A percentile compares a stretch with the other conserved stretches of the same genome.
phyloP scores from a whole-genome alignment of 1,284 basidiomycete species.

The Violaceomyces palustris region DNA sequence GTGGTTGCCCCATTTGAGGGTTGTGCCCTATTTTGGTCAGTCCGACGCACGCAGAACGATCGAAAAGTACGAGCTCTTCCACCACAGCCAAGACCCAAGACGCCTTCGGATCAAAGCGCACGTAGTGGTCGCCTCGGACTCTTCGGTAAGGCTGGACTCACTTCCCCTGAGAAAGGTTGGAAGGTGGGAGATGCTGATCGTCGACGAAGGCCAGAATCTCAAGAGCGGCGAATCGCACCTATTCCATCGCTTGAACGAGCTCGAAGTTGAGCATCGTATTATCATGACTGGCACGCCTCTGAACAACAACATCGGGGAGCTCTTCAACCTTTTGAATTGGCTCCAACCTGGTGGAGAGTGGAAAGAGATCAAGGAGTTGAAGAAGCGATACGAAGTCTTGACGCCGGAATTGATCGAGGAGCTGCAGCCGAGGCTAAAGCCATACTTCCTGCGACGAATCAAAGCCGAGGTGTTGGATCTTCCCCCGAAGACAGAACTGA shows the following conservation, averaged over 20 bases:
- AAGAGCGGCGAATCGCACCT: constrained; percentile 63
- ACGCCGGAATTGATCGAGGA: constrained; percentile 57
- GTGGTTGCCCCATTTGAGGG: constrained; percentile 72
- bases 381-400: constrained; percentile 31
- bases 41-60: constrained; percentile 66
- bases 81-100: no score
- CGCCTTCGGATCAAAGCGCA: constrained; percentile 33
- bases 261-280: constrained; percentile 74
- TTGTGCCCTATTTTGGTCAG: constrained; percentile 70
- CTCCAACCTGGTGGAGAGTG: constrained; percentile 27
- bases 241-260: constrained; percentile 75
- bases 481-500: constrained; percentile 73
- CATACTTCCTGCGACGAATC: constrained; percentile 85
- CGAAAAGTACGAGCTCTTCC: constrained; percentile 74
- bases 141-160: constrained; percentile 16
- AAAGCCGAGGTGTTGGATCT: constrained; percentile 88
- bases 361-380: constrained; percentile 26
- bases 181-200: constrained; percentile 85
- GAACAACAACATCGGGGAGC: constrained; percentile 90
- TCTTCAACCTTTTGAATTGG: constrained; percentile 41
- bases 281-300: constrained; percentile 92
- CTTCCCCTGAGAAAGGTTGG: constrained; percentile 63
- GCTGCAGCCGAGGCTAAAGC: constrained; percentile 70
- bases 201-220: constrained; percentile 83
- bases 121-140: constrained; percentile 34